Evolutionary conservation across 1,284 basidiomycete genomes (phyloP).

Genomic region (Apiotrichum sp.): DNA sequence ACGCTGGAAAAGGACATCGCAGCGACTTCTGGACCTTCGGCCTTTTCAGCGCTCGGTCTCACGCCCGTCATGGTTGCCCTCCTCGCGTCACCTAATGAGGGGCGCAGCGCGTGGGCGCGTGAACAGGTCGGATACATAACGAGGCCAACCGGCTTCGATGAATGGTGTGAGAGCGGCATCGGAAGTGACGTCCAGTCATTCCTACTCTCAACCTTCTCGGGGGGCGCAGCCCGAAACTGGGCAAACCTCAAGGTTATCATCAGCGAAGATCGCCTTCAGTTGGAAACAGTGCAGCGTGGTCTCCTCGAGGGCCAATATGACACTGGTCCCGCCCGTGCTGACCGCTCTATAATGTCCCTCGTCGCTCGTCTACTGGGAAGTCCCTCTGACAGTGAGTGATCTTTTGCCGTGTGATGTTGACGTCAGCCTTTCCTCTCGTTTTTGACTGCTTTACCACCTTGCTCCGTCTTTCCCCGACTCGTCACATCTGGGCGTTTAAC

Average conservation of each 20-base stretch:
- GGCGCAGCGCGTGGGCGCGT: slow-evolving; percentile 26
- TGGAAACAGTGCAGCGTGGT: slow-evolving; percentile 29
- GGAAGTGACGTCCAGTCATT: slow-evolving; percentile 27
- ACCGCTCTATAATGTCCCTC: slow-evolving; percentile 33
- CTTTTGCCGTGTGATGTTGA: slow-evolving; percentile 39
- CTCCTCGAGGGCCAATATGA: slow-evolving; percentile 25
- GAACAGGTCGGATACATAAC: slow-evolving; percentile 18
- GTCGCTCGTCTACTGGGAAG: slow-evolving; percentile 47
- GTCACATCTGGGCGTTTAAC: slow-evolving; percentile 63
- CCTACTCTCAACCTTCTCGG: slow-evolving; percentile 9
- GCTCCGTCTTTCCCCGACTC: slow-evolving; percentile 55
- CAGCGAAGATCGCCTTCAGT: slow-evolving; percentile 15
- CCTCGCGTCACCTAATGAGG: slow-evolving; percentile 16
- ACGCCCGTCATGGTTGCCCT: slow-evolving; percentile 25
- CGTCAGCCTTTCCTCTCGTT: slow-evolving; percentile 60
- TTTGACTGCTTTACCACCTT: slow-evolving; percentile 50
- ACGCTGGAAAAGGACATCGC: slow-evolving; percentile 23
- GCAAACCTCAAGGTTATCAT: slow-evolving; percentile 19
- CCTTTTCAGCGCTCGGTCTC: slow-evolving; percentile 21
- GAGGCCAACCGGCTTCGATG: slow-evolving; percentile 24
- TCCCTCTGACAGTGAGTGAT: slow-evolving; percentile 51
- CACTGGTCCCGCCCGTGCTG: slow-evolving; percentile 15
- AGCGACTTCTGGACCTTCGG: slow-evolving; percentile 2
- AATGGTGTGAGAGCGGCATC: slow-evolving; percentile 29
- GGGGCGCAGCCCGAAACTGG: slow-evolving; percentile 18